These are phyloP conservation scores for Fusarium verrucosum DNA, from an alignment of 2,329 filamentous ascomycete genomes.

Conservation along the genomic window DNA sequence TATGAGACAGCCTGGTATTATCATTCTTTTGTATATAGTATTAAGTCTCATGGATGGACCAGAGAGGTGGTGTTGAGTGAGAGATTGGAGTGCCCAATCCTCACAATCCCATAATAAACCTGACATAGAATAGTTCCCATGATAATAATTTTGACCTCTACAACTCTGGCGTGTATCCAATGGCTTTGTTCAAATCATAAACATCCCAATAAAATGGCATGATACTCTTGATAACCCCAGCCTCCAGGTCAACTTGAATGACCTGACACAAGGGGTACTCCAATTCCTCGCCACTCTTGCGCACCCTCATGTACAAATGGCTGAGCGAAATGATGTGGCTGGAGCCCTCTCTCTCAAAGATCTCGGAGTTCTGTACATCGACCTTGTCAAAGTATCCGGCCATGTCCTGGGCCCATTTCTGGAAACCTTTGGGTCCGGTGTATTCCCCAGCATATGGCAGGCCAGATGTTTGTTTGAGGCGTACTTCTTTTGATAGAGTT, in stretches of 20 bases:
- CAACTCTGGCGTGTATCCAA: slow-evolving; percentile 25
- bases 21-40: too few relatives aligned
- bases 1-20: background rate
- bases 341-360: slow-evolving; percentile 46
- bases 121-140: too few relatives aligned
- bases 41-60: too few relatives aligned
- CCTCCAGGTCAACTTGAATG: slow-evolving; percentile 47
- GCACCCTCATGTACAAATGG: slow-evolving; percentile 43
- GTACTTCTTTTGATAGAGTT: slow-evolving; percentile 40
- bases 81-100: too few relatives aligned
- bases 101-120: too few relatives aligned
- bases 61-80: too few relatives aligned
- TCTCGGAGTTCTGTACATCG: slow-evolving; percentile 45
- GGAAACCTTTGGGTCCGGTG: slow-evolving; percentile 45
- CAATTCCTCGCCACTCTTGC: slow-evolving; percentile 46
- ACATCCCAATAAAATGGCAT: slow-evolving; percentile 52
- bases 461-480: slow-evolving; percentile 46
- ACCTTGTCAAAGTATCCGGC: slow-evolving; percentile 42
- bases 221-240: slow-evolving; percentile 45
- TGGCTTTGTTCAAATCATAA: slow-evolving; percentile 33
- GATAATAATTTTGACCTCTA: background rate
- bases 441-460: slow-evolving; percentile 49
- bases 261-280: slow-evolving; percentile 46
- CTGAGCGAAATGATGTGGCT: slow-evolving; percentile 44
- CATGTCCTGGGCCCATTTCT: slow-evolving; percentile 47